Base-by-base conservation (phyloP, 768 basidiomycete genomes). In the Lactarius vividus region DNA sequence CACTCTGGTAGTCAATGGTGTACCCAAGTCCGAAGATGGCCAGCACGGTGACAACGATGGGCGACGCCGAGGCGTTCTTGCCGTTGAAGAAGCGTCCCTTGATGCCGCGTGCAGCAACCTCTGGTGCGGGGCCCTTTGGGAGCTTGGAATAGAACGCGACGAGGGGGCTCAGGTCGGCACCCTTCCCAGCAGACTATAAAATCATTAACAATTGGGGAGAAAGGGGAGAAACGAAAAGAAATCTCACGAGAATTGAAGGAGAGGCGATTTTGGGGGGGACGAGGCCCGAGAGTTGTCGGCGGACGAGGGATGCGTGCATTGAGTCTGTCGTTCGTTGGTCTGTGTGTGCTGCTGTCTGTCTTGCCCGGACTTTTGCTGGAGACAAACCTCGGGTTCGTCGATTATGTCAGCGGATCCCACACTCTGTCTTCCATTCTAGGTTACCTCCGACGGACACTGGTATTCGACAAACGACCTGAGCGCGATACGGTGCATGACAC, bases 91-190 rank as follows among this genome's bases (percentile, higher is more conserved):
- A 92, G 54, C 88, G 82, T n/a, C 78, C 91, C 77, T 91, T 91
- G 73, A 96, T 80, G 26, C 94, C 92, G 64, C 74, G 78, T 62
- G 78, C 78, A 61, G 82, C 79, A 23, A 86, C 79, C 44, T 82
- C 74, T 20, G 91, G 81, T 40, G 87, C 84, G 46, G 85, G 80
- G 55, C 96, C 96, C 77, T 98, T 98, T 70, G 95, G 96, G 58
- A 98, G 85, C 78, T 94, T 96, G 66, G 92, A 94, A 83, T 98
- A 98, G 79, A 97, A 98, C 71, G 93, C 87, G 69, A 97, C 94
- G 74, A 98, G 89, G 37, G 88, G 87, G 64, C 84, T 81, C 61
- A 96, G 89, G 68, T 91, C 87, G 53, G 85, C 86, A 53, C 93
- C 92, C 61, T 90, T 85, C 62, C 88, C 91, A 60, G 91, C 86